Percentiles rank a stretch among this genome's conserved stretches.
phyloP scores from a whole-genome alignment of 371 early-diverging fungal genomes.

The Mortierella sp. region DNA sequence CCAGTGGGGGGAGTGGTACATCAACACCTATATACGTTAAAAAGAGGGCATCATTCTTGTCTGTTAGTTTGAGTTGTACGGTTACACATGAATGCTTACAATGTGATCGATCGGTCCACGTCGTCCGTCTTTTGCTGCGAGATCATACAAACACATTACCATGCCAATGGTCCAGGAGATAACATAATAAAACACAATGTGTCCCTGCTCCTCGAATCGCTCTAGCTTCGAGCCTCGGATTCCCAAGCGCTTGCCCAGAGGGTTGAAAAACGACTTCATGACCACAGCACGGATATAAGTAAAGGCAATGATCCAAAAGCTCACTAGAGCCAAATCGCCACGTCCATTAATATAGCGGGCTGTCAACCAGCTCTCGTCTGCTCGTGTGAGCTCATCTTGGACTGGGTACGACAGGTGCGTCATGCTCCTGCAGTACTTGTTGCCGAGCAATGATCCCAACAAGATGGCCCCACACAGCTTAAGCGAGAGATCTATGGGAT shows the following conservation, averaged over 20 bases:
- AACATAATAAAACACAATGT: conserved; percentile 62
- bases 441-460: conserved; percentile 29
- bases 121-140: not conserved
- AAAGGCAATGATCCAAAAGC: conserved; percentile 76
- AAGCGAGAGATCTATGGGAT: conserved; percentile 42
- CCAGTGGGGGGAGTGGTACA: conserved; percentile 80
- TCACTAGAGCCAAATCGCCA: conserved; percentile 70
- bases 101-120: too few species aligned
- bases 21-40: conserved; percentile 44
- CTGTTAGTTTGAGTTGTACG: too few species aligned
- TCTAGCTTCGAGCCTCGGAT: conserved; percentile 66
- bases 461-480: conserved; percentile 32
- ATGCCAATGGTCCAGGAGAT: conserved; percentile 74
- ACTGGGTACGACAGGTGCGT: conserved; percentile 29
- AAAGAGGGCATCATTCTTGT: not conserved
- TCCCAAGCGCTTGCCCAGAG: conserved; percentile 64
- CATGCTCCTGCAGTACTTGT: conserved; percentile 31
- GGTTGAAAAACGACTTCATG: conserved; percentile 71
- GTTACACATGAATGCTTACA: not conserved
- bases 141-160: conserved; percentile 54
- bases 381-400: conserved; percentile 26
- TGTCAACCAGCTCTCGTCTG: conserved; percentile 30
- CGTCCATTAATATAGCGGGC: conserved; percentile 54
- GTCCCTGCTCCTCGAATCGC: conserved; percentile 76
- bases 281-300: conserved; percentile 72